A percentile compares a stretch with the other conserved stretches of the same genome.
Evolutionary conservation across 768 basidiomycete genomes (phyloP).

Genomic region (Auricularia cornea): DNA sequence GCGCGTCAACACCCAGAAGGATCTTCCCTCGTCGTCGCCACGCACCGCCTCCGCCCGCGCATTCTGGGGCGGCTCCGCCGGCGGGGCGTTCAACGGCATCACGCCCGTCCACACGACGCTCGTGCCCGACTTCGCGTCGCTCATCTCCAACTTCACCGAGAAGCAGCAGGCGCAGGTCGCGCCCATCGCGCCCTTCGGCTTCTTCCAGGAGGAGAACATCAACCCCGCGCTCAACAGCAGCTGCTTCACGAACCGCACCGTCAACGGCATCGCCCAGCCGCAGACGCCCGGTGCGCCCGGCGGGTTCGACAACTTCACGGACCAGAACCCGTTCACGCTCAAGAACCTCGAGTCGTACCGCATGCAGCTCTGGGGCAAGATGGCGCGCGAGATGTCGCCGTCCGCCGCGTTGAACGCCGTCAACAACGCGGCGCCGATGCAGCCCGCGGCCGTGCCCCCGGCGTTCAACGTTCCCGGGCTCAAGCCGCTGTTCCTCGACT

Average conservation of each 20-base stretch:
- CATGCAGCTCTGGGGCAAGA: slow-evolving; percentile 89
- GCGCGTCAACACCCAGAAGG: slow-evolving; percentile 70
- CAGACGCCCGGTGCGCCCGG: not conserved
- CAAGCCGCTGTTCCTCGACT: not conserved
- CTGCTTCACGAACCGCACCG: not conserved
- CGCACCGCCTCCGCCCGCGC: slow-evolving; percentile 37
- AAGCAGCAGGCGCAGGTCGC: slow-evolving; percentile 3
- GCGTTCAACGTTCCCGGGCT: not conserved
- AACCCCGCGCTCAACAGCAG: slow-evolving; percentile 57
- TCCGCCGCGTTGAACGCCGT: slow-evolving; percentile 29
- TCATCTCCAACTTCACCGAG: slow-evolving; percentile 7
- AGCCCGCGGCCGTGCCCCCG: not conserved
- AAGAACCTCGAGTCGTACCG: slow-evolving; percentile 79
- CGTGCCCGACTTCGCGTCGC: slow-evolving; percentile 55
- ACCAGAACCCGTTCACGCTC: slow-evolving; percentile 77
- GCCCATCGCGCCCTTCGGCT: slow-evolving; percentile 19
- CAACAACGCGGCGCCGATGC: slow-evolving; percentile 8
- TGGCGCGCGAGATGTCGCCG: slow-evolving; percentile 57
- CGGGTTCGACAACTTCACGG: slow-evolving; percentile 61
- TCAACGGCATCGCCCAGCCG: slow-evolving; percentile 1
- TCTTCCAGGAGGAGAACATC: slow-evolving; percentile 69
- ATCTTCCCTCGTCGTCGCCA: slow-evolving; percentile 53
- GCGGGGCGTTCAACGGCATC: slow-evolving; percentile 43
- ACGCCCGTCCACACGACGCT: slow-evolving; percentile 82
- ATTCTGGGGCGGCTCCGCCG: slow-evolving; percentile 83